Percentiles rank a stretch among this genome's conserved stretches.
phyloP scores from a whole-genome alignment of 495 filamentous ascomycete genomes.

The Penicillium mononematosum region DNA sequence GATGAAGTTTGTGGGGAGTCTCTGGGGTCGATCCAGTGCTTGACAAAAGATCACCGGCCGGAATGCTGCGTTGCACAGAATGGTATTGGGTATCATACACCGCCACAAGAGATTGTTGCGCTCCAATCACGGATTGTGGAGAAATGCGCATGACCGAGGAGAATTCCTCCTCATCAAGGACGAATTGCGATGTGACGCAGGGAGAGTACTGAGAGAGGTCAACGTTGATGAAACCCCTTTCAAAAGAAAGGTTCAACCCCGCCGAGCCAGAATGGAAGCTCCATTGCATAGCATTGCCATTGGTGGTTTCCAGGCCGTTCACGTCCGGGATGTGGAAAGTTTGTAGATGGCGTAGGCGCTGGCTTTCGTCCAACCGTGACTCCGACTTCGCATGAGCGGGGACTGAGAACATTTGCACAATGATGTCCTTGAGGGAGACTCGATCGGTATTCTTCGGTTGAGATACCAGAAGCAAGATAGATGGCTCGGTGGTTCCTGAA shows the following conservation, averaged over 20 bases:
- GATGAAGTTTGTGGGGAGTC: constrained; percentile 42
- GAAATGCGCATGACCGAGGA: constrained; percentile 49
- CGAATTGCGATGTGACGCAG: constrained; percentile 41
- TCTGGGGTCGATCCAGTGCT: constrained; percentile 20
- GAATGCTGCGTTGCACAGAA: constrained; percentile 57
- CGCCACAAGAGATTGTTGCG: constrained; percentile 46
- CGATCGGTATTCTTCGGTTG: constrained; percentile 32
- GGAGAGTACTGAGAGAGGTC: constrained; percentile 49
- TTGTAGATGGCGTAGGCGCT: constrained; percentile 41
- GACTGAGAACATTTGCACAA: constrained; percentile 45
- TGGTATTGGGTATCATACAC: constrained; percentile 67
- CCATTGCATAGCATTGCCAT: constrained; percentile 37
- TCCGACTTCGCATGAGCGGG: constrained; percentile 26
- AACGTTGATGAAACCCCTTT: constrained; percentile 44
- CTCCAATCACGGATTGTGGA: constrained; percentile 45
- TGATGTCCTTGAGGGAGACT: constrained; percentile 37
- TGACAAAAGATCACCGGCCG: constrained; percentile 45
- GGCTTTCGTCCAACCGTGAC: constrained; percentile 26
- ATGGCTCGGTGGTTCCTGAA: constrained; percentile 34
- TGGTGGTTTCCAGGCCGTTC: constrained; percentile 26
- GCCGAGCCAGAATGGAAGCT: constrained; percentile 47
- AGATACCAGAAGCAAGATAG: constrained; percentile 43
- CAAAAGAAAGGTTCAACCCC: constrained; percentile 44
- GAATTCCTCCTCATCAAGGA: constrained; percentile 41
- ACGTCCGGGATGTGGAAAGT: constrained; percentile 39